Evolutionary conservation across 2,329 filamentous ascomycete species (phyloP).

Genomic region (Phaeosphaeriaceae sp.): DNA sequence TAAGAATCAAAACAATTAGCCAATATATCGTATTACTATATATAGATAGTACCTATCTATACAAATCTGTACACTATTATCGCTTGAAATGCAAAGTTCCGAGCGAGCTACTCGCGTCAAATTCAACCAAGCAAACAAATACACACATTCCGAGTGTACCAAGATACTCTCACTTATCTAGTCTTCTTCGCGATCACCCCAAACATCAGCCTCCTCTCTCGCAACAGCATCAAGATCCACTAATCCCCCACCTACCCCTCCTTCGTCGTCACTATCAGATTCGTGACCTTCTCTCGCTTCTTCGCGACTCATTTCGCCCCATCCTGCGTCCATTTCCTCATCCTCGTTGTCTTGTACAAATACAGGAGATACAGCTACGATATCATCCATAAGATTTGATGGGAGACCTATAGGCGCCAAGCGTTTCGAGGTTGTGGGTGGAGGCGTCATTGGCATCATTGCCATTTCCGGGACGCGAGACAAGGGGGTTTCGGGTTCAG

Average conservation of each 20-base stretch:
- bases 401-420: conserved; percentile 34
- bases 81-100: no score
- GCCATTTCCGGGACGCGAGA: conserved; percentile 36
- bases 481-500: conserved; percentile 12
- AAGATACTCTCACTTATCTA: background rate
- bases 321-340: conserved; percentile 41
- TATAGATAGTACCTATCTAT: no score
- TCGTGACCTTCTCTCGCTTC: conserved; percentile 22
- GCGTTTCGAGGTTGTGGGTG: conserved; percentile 18
- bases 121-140: no score
- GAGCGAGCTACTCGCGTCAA: no score
- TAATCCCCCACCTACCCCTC: conserved; percentile 25
- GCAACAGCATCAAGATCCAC: conserved; percentile 45
- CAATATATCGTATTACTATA: no score
- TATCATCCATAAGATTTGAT: conserved; percentile 44
- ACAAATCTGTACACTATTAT: no score
- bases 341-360: conserved; percentile 28
- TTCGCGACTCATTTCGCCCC: conserved; percentile 40
- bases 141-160: no score
- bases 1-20: no score
- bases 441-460: conserved; percentile 42
- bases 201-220: conserved; percentile 45
- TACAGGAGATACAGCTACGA: conserved; percentile 34
- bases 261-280: conserved; percentile 25
- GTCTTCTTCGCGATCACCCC: conserved; percentile 40